These are phyloP conservation scores for Phytophthora constricta DNA, from an alignment of 352 stramenopile species.

Conservation along the genomic window DNA sequence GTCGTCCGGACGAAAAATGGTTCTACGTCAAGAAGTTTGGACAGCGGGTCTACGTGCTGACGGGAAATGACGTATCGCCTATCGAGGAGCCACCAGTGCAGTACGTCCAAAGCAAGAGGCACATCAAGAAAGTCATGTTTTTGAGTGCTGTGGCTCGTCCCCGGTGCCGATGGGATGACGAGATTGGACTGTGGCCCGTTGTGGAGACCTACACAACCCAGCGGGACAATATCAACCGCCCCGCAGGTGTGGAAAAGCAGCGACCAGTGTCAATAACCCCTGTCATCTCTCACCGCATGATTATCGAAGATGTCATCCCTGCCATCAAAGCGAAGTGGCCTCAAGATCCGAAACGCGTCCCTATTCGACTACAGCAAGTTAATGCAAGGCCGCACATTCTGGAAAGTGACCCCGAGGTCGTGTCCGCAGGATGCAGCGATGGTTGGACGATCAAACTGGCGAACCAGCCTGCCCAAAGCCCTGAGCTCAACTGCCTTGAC, in stretches of 20 bases:
- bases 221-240: neutral
- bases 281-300: neutral
- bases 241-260: conserved; percentile 2
- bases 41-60: too few species aligned
- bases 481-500: conserved; percentile 13
- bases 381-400: conserved; percentile 5
- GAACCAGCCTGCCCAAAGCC: conserved; percentile 13
- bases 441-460: neutral
- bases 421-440: neutral
- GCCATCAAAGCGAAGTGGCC: conserved; percentile 17
- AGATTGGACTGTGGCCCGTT: conserved; percentile 4
- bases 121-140: conserved; percentile 8
- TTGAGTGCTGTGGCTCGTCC: conserved; percentile 10
- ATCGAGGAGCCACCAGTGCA: too few species aligned
- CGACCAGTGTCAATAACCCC: neutral
- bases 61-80: too few species aligned
- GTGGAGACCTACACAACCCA: conserved; percentile 6
- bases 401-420: conserved; percentile 1
- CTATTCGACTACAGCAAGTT: conserved; percentile 10
- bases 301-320: conserved; percentile 4
- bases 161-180: neutral
- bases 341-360: conserved; percentile 1
- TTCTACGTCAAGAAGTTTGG: too few species aligned
- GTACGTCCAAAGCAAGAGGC: conserved; percentile 6
- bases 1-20: too few species aligned